phyloP scores from a whole-genome alignment of 306 rosid genomes.

The Begonia peltatifolia region DNA sequence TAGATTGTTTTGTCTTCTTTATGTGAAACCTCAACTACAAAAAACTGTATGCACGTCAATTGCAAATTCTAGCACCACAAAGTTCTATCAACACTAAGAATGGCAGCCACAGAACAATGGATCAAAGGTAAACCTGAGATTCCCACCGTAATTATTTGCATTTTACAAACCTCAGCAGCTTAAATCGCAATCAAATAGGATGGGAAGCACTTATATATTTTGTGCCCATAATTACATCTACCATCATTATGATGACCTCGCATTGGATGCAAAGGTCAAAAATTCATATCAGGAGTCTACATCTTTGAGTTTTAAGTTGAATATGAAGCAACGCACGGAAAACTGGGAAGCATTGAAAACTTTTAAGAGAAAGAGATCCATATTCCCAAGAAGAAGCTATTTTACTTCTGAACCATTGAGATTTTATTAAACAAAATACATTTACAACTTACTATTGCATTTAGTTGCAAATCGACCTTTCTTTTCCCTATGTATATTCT shows the following conservation, averaged over 20 bases:
- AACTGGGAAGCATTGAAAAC: background rate
- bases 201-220: no score
- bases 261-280: constrained; percentile 3
- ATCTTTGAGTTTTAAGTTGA: constrained; percentile 4
- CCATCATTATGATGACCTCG: constrained; percentile 7
- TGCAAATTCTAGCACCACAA: no score
- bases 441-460: constrained; percentile 15
- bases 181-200: no score
- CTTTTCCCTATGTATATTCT: constrained; percentile 8
- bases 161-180: no score
- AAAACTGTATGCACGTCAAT: no score
- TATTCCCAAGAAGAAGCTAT: constrained; percentile 3
- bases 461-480: background rate
- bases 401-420: constrained; percentile 7
- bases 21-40: no score
- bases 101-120: no score
- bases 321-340: constrained; percentile 1
- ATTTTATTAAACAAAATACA: constrained; percentile 20
- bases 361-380: constrained; percentile 7
- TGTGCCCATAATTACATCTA: background rate
- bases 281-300: background rate
- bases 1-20: no score
- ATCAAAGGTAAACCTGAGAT: no score
- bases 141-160: no score
- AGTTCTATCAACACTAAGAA: no score